Base-by-base conservation (phyloP, 345 rosid species). In the Citrus maxima region DNA sequence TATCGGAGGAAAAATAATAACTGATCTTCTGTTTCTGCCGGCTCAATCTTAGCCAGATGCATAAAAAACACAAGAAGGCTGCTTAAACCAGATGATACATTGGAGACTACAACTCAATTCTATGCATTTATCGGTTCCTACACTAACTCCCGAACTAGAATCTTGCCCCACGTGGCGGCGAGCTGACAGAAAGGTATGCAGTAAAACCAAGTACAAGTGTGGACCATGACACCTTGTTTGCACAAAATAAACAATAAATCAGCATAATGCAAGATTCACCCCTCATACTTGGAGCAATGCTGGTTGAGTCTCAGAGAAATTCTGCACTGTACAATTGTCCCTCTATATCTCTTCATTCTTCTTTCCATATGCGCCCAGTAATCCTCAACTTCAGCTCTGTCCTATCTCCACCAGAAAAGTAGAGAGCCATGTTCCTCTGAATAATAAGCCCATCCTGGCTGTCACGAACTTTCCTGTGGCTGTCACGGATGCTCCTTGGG, bases 351-450 rank as follows among this genome's bases (percentile, higher is more conserved):
- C 67, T 84, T 84, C 87, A 88, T 83, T 93, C 92, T 78, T 93
- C 98, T 82, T 91, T 93, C 95, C 98, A 93, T 79, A 95, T 90
- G 27, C 93, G 88, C 46, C 98, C 98, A 0, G 98, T 88, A 63
- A 95, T 87, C 80, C 92, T 85, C 82, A 95, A 74, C 88, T 93
- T 93, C 74, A 95, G 93, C 80, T 95, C 98, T 68, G 88, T 87
- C 84, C 91, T 90, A 66, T 92, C 97, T n/a, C 90, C 90, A 2
- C 94, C 93, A 0, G 97, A 95, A 80, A 95, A 95, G 87, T 86
- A 93, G 54, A 95, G 92, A 30, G 98, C 98, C 88, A 93, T 58
- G 80, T 88, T 95, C 79, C 93, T 86, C 58, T 90, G 94, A 70
- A 95, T 90, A 49, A 93, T 88, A 19, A 95, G 93, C 21, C 97